phyloP scores from a whole-genome alignment of 805 yeast genomes.

The Kodamaea restingae region DNA sequence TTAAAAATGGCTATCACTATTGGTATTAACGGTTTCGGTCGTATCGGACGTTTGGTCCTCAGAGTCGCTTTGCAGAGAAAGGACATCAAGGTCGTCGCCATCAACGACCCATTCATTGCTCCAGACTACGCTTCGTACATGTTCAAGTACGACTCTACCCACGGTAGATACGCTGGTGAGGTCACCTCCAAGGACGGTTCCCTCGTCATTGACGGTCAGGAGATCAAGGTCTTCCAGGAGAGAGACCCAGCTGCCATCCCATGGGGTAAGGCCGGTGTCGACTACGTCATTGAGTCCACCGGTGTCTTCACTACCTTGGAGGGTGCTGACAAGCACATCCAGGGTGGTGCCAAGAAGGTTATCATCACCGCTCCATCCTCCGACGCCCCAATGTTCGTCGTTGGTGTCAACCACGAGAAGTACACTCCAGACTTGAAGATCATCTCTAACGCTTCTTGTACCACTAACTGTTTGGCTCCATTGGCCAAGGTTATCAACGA shows the following conservation, averaged over 20 bases:
- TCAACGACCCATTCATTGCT: slow-evolving; percentile 34
- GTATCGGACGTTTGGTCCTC: slow-evolving; percentile 34
- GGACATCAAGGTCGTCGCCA: slow-evolving; percentile 30
- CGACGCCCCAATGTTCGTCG: slow-evolving; percentile 36
- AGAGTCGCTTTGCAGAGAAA: slow-evolving; percentile 31
- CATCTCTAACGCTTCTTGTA: slow-evolving; percentile 35
- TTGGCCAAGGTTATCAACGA: slow-evolving; percentile 36
- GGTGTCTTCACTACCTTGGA: slow-evolving; percentile 34
- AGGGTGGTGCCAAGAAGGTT: slow-evolving; percentile 36
- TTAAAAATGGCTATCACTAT: slow-evolving; percentile 22
- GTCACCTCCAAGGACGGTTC: slow-evolving; percentile 21
- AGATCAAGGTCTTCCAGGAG: slow-evolving; percentile 29
- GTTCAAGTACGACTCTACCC: slow-evolving; percentile 37
- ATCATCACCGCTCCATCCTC: slow-evolving; percentile 33
- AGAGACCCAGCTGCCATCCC: slow-evolving; percentile 33
- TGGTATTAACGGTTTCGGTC: slow-evolving; percentile 36
- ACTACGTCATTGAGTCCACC: slow-evolving; percentile 31
- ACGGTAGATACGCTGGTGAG: slow-evolving; percentile 30
- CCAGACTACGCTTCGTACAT: slow-evolving; percentile 35
- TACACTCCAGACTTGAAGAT: slow-evolving; percentile 32
- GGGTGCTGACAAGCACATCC: slow-evolving; percentile 35
- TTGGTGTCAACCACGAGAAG: slow-evolving; percentile 32
- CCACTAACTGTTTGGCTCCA: slow-evolving; percentile 37
- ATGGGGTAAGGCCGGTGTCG: slow-evolving; percentile 33
- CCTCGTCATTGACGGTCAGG: slow-evolving; percentile 27